Base-by-base conservation (phyloP, 768 basidiomycete genomes). In the Cystofilobasidium capitatum region DNA sequence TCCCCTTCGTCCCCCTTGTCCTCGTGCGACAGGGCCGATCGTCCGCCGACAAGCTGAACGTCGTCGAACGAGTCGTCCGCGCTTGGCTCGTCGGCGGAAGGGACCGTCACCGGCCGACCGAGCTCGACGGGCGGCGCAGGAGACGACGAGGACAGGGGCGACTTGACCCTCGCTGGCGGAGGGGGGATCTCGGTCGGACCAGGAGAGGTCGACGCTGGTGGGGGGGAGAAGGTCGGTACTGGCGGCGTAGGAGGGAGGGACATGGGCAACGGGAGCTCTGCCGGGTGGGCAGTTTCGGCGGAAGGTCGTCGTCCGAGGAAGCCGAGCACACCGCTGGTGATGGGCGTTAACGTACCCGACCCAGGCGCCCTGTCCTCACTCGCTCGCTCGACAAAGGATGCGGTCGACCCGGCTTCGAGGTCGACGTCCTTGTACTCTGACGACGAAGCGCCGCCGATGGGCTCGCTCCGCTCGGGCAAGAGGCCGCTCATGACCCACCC, bases 401-500 rank as follows among this genome's bases (percentile, higher is more conserved):
- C 74, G 1, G 61, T 64, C 33, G 70, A 64, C n/a, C 77, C 77
- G 31, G 74, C 74, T 69, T 78, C 77, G 33, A 78, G 72, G 62
- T 78, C 77, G 65, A 77, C 75, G 66, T 77, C 75, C 22, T 58
- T 58, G 29, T 65, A 45, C 29, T 45, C 63, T 20, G 31, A 22
- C 45, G 62, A 44, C 42, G 69, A 62, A 0, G 40, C 26, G 8
- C 44, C 42, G n/a, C n/a, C n/a, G n/a, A n/a, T n/a, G n/a, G 58
- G 45, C 59, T 39, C 39, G 58, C 26, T 24, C 29, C 47, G 60
- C 16, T 69, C 57, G 44, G 60, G 61, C 24, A 57, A 44, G 45
- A 47, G 31, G 0, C 69, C 64, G 47, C 69, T 64, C 76, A 78
- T 76, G 59, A 78, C 73, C 77, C 77, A 78, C 7, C 77, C 77